A percentile compares a stretch with the other conserved stretches of the same genome.
Evolutionary conservation across 1,284 basidiomycete species (phyloP).

Genomic region (Cryptococcus maquisensis): DNA sequence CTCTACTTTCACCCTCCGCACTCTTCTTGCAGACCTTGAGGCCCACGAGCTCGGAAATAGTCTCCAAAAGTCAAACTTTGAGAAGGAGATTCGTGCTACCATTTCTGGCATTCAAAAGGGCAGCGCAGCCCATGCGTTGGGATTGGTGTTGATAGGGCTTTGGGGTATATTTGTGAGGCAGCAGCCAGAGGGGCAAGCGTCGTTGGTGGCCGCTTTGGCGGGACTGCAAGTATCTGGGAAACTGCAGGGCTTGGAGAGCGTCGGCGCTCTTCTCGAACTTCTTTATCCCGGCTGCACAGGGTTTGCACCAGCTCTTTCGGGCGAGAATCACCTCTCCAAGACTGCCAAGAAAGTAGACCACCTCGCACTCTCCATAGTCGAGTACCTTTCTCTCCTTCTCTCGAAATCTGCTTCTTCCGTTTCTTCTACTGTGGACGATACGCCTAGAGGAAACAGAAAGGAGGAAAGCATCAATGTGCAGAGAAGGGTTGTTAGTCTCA

Average conservation of each 20-base stretch:
- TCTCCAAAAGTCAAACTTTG: conserved; percentile 33
- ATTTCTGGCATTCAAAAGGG: conserved; percentile 35
- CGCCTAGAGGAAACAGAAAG: neutral
- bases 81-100: conserved; percentile 38
- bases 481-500: conserved; percentile 31
- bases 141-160: conserved; percentile 46
- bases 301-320: neutral
- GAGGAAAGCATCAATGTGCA: conserved; percentile 29
- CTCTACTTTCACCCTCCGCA: conserved; percentile 18
- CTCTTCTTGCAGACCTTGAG: conserved; percentile 30
- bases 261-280: conserved; percentile 41
- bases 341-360: conserved; percentile 43
- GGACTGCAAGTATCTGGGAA: conserved; percentile 40
- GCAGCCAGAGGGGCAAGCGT: conserved; percentile 30
- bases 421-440: neutral
- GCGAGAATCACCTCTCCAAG: conserved; percentile 6
- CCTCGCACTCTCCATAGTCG: conserved; percentile 43
- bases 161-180: conserved; percentile 45
- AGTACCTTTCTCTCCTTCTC: conserved; percentile 40
- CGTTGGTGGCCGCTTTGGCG: conserved; percentile 42
- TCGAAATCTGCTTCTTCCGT: conserved; percentile 14
- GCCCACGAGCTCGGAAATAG: conserved; percentile 18
- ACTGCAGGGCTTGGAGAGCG: conserved; percentile 25
- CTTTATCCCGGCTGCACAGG: conserved; percentile 35
- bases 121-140: conserved; percentile 39